Base-by-base conservation (phyloP, 176 grass and related monocot genomes). In the Oryza longistaminata region DNA sequence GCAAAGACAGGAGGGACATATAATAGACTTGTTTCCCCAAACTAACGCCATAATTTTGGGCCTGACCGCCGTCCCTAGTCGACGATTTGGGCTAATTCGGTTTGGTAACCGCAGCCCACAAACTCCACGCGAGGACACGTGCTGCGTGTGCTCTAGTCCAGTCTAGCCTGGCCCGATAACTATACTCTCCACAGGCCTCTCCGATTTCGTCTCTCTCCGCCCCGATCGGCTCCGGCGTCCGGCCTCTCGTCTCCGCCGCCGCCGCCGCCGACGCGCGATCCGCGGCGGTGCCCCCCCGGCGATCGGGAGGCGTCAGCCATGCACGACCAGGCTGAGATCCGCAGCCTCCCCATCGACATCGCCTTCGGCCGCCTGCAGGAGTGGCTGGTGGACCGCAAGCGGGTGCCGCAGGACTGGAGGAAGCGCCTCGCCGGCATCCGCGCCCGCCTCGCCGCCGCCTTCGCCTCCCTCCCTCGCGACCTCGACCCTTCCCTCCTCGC, bases 311-410 rank as follows among this genome's bases (percentile, higher is more conserved):
- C 39, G 7, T 40, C 39, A 40, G 39, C 58, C 74, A 97, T 97
- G 95, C 87, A 88, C 80, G 91, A 95, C 80, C 82, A 83, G 16
- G 44, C 87, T 45, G 91, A 98, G 34, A 91, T 95, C 85, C 85
- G 85, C 13, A 93, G 81, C 79, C 91, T 98, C 26, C 96, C 90
- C 64, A 95, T 98, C 73, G 96, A 99, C 74, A 99, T 99, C 76
- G 83, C 96, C 68, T 92, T 92, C 77, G 85, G 74, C 72, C 93
- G 93, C 81, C 91, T 99, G 22, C 91, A 89, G 89, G 96, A 99
- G 91, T 99, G 96, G 96, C 85, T 98, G 73, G 96, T 98, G 74
- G 96, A 96, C 89, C 93, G 96, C 60, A 95, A 94, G 93, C 91
- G 84, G 68, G 92, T 98, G 46, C 93, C 95, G 35, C 89, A 90